phyloP scores from a whole-genome alignment of 495 filamentous ascomycete species.

The Lindgomyces ingoldianus region DNA sequence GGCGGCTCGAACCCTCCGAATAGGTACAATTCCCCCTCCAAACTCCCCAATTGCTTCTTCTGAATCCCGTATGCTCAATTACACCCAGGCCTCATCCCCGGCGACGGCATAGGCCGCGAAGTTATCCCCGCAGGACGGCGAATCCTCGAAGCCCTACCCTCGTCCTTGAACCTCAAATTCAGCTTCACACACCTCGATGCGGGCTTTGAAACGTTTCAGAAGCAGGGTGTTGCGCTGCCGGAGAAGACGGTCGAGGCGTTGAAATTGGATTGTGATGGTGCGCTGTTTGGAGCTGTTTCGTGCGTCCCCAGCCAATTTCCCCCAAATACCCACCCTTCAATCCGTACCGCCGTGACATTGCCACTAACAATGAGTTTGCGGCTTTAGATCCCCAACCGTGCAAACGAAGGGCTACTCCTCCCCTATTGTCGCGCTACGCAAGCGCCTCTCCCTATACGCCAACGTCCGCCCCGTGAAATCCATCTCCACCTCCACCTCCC shows the following conservation, averaged over 20 bases:
- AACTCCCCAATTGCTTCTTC: no score
- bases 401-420: slow-evolving; percentile 94
- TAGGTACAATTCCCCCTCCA: slow-evolving; percentile 52
- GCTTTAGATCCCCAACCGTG: slow-evolving; percentile 71
- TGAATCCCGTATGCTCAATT: no score
- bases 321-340: not conserved
- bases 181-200: slow-evolving; percentile 89
- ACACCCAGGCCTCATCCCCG: slow-evolving; percentile 86
- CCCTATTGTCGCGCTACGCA: slow-evolving; percentile 95
- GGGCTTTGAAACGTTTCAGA: slow-evolving; percentile 88
- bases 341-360: no score
- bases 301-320: slow-evolving; percentile 31
- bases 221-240: slow-evolving; percentile 82
- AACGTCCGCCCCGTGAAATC: slow-evolving; percentile 97
- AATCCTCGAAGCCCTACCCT: slow-evolving; percentile 84
- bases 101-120: slow-evolving; percentile 97
- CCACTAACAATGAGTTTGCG: no score
- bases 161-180: slow-evolving; percentile 83
- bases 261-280: slow-evolving; percentile 88
- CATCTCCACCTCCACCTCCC: slow-evolving; percentile 58
- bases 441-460: slow-evolving; percentile 91
- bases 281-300: slow-evolving; percentile 93
- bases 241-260: slow-evolving; percentile 85
- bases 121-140: slow-evolving; percentile 94
- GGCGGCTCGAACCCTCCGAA: slow-evolving; percentile 59